Percentiles rank a stretch among this genome's conserved stretches.
Evolutionary conservation across 2,329 filamentous ascomycete species (phyloP).

Genomic region (Massarina eburnea): DNA sequence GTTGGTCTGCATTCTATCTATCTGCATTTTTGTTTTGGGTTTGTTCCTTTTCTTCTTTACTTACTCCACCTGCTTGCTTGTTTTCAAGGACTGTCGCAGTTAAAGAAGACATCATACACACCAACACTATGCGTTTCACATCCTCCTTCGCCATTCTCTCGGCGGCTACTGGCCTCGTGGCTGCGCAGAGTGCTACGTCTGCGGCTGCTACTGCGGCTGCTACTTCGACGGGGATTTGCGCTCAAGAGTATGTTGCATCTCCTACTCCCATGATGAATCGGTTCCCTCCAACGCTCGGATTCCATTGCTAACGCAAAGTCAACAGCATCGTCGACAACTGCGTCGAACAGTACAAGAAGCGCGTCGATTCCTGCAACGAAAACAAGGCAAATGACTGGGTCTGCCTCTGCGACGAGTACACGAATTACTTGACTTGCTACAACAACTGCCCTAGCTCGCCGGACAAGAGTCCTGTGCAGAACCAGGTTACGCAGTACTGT

Average conservation of each 20-base stretch:
- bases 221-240: slow-evolving; percentile 30
- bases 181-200: slow-evolving; percentile 41
- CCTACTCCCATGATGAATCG: not conserved
- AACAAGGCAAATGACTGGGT: slow-evolving; percentile 51
- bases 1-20: too few species aligned
- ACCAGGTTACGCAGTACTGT: slow-evolving; percentile 43
- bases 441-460: slow-evolving; percentile 62
- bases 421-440: slow-evolving; percentile 61
- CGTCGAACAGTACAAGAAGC: slow-evolving; percentile 43
- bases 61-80: too few species aligned
- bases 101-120: not conserved
- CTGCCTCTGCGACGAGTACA: slow-evolving; percentile 61
- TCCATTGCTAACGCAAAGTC: slow-evolving; percentile 37
- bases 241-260: slow-evolving; percentile 43
- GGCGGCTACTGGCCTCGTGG: slow-evolving; percentile 41
- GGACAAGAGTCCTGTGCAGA: slow-evolving; percentile 34
- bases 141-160: slow-evolving; percentile 28
- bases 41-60: too few species aligned
- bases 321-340: slow-evolving; percentile 57
- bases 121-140: slow-evolving; percentile 36
- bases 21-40: too few species aligned
- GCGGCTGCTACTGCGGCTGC: slow-evolving; percentile 22
- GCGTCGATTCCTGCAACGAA: slow-evolving; percentile 46
- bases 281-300: not conserved
- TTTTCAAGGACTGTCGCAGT: too few species aligned